A percentile compares a stretch with the other conserved stretches of the same genome.
Evolutionary conservation across 805 yeast species (phyloP).

Genomic region (Teunomyces pallodes): DNA sequence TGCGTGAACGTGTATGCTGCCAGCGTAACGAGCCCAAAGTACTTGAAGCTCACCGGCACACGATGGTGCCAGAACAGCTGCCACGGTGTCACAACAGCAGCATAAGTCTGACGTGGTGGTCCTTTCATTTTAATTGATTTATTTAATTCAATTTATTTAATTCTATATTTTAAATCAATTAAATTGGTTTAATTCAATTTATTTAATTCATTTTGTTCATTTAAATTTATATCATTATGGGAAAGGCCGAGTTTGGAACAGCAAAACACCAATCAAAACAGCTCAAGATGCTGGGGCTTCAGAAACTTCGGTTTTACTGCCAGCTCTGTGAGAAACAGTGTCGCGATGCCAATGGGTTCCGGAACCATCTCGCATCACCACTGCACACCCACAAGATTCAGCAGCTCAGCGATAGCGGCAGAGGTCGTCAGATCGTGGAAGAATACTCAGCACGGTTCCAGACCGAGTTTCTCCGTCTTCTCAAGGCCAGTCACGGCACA

Average conservation of each 20-base stretch:
- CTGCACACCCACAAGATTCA: conserved; percentile 62
- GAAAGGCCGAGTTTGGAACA: conserved; percentile 38
- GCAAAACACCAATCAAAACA: conserved; percentile 72
- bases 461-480: conserved; percentile 57
- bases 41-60: conserved; percentile 27
- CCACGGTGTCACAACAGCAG: conserved; percentile 21
- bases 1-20: conserved; percentile 30
- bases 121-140: conserved; percentile 3
- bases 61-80: conserved; percentile 24
- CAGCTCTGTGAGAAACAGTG: conserved; percentile 92
- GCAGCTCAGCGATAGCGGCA: conserved; percentile 31
- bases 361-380: conserved; percentile 82
- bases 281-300: conserved; percentile 80
- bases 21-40: conserved; percentile 22
- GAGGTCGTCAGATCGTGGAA: conserved; percentile 50
- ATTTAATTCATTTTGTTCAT: not conserved
- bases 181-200: not conserved
- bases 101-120: conserved; percentile 35
- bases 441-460: conserved; percentile 61
- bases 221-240: conserved; percentile 15
- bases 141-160: not conserved
- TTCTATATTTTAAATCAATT: not conserved
- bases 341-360: conserved; percentile 93
- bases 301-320: conserved; percentile 83
- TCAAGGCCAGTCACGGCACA: conserved; percentile 75